Evolutionary conservation across 441 rosid species (phyloP).

Genomic region (Manihot esculenta): DNA sequence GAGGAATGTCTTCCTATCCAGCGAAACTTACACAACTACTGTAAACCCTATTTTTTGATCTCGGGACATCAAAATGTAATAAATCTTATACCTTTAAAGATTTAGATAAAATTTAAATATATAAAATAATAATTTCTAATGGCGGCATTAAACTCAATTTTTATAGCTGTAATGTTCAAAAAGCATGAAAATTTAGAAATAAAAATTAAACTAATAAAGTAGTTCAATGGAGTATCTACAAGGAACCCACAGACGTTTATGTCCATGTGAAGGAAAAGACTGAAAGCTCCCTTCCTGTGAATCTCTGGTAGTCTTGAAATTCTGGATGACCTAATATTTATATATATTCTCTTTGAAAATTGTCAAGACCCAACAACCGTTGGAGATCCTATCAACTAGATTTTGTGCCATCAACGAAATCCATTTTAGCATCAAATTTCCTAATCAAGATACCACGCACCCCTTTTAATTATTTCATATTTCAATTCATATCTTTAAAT

Average conservation of each 20-base stretch:
- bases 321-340: conserved; percentile 7
- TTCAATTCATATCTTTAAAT: not conserved
- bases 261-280: not conserved
- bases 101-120: no score
- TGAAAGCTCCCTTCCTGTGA: not conserved
- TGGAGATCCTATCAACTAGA: conserved; percentile 28
- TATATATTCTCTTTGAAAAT: not conserved
- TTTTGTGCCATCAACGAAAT: conserved; percentile 9
- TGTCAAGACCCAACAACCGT: not conserved
- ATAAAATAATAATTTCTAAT: no score
- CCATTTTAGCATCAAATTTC: conserved; percentile 5
- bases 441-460: not conserved
- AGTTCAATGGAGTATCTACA: not conserved
- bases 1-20: no score
- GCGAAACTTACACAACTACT: no score
- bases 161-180: not conserved
- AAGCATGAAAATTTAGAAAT: not conserved
- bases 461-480: not conserved
- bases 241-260: not conserved
- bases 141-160: no score
- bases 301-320: conserved; percentile 13
- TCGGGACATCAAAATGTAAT: no score
- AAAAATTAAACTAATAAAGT: not conserved
- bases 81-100: no score
- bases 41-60: no score